A percentile compares a stretch with the other conserved stretches of the same genome.
Evolutionary conservation across 139 green algal genomes (phyloP).

Genomic region (Pleodorina starrii): DNA sequence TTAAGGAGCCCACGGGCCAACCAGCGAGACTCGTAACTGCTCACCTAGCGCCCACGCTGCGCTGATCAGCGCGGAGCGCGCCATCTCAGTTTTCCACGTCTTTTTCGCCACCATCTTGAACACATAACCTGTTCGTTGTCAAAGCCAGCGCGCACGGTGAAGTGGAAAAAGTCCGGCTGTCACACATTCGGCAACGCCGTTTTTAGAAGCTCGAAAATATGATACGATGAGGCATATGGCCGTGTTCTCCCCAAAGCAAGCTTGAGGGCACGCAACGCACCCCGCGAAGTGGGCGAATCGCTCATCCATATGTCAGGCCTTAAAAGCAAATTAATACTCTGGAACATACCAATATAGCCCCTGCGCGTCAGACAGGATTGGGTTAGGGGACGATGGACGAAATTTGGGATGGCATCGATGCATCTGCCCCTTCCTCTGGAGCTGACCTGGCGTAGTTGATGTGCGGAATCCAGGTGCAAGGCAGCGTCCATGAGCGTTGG

Average conservation of each 20-base stretch:
- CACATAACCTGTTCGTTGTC: slow-evolving; percentile 14
- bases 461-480: slow-evolving; percentile 30
- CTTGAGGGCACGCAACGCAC: too few relatives aligned
- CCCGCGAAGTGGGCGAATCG: too few relatives aligned
- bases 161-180: too few relatives aligned
- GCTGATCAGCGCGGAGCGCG: not conserved
- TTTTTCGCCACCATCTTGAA: slow-evolving; percentile 12
- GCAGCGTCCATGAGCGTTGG: not conserved
- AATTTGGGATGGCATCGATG: too few relatives aligned
- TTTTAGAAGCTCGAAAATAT: too few relatives aligned
- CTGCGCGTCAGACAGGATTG: slow-evolving; percentile 5
- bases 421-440: too few relatives aligned
- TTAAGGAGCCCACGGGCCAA: not conserved
- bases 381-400: too few relatives aligned
- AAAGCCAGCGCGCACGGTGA: not conserved
- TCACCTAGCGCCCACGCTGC: not conserved
- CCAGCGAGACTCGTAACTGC: not conserved
- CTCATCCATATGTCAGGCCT: too few relatives aligned
- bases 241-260: too few relatives aligned
- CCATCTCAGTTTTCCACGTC: not conserved
- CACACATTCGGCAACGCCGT: too few relatives aligned
- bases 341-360: slow-evolving; percentile 31
- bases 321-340: too few relatives aligned
- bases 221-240: too few relatives aligned
- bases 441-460: slow-evolving; percentile 19